Evolutionary conservation across 768 basidiomycete species (phyloP).

Genomic region (Inosperma sp.): DNA sequence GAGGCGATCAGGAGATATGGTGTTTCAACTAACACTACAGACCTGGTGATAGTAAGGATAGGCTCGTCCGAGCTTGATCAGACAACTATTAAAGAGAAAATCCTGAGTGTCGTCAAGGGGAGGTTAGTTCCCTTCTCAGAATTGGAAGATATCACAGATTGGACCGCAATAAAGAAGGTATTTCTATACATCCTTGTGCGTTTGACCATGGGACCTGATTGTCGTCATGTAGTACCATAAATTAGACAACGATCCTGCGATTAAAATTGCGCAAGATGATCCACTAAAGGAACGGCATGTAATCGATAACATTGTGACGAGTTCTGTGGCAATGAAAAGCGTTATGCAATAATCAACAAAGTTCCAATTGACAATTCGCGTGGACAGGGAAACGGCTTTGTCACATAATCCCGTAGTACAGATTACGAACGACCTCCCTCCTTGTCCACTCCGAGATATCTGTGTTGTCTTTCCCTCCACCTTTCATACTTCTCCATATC

Average conservation of each 20-base stretch:
- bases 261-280: conserved; percentile 33
- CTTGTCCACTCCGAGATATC: conserved; percentile 54
- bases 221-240: conserved; percentile 53
- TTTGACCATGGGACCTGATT: no score
- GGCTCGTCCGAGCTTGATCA: conserved; percentile 32
- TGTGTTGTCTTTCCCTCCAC: conserved; percentile 30
- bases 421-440: background rate
- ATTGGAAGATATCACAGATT: conserved; percentile 56
- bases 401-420: background rate
- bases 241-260: conserved; percentile 49
- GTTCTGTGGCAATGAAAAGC: conserved; percentile 76
- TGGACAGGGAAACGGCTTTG: background rate
- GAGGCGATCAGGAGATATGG: conserved; percentile 88
- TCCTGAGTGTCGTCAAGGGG: conserved; percentile 59
- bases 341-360: conserved; percentile 39
- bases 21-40: conserved; percentile 57
- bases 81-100: conserved; percentile 43
- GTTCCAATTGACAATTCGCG: background rate
- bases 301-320: conserved; percentile 68
- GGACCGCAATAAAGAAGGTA: conserved; percentile 72
- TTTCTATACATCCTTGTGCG: no score
- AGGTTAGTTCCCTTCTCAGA: conserved; percentile 43
- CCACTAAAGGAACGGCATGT: conserved; percentile 32
- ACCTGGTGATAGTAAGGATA: conserved; percentile 72
- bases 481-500: conserved; percentile 49